These are phyloP conservation scores for Candida tibetensis DNA, from an alignment of 805 yeast genomes.

Conservation along the genomic window DNA sequence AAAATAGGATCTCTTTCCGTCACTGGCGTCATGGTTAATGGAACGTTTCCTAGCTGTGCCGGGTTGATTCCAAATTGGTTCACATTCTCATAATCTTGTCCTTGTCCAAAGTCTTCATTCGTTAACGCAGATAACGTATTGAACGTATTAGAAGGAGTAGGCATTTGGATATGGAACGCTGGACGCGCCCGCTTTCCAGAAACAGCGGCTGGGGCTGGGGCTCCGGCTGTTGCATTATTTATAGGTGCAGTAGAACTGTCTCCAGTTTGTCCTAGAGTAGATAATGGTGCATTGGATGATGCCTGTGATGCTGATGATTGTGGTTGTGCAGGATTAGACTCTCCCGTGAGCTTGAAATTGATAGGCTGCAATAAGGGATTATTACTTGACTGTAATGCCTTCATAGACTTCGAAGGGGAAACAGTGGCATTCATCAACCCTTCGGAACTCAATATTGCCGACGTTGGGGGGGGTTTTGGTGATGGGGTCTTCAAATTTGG, in stretches of 20 bases:
- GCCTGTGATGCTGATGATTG: neutral
- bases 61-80: constrained; percentile 70
- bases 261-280: neutral
- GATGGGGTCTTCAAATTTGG: constrained; percentile 34
- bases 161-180: constrained; percentile 69
- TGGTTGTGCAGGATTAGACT: neutral
- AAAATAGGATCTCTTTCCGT: constrained; percentile 49
- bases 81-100: constrained; percentile 38
- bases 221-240: neutral
- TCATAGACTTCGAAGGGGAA: constrained; percentile 46
- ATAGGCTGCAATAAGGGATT: constrained; percentile 56
- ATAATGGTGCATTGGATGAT: neutral
- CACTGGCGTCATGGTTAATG: constrained; percentile 78
- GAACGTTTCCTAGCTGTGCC: constrained; percentile 45
- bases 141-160: constrained; percentile 52
- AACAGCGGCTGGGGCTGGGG: neutral
- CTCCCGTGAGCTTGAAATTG: constrained; percentile 36
- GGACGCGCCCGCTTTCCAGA: constrained; percentile 47
- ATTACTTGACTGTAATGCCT: constrained; percentile 44
- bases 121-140: constrained; percentile 38
- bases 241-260: constrained; percentile 3
- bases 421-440: constrained; percentile 17
- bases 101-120: constrained; percentile 21
- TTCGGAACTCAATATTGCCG: constrained; percentile 14
- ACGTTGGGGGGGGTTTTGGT: constrained; percentile 29